These are phyloP conservation scores for Aspergillus tubingensis DNA, from an alignment of 2,329 filamentous ascomycete genomes.

Conservation along the genomic window DNA sequence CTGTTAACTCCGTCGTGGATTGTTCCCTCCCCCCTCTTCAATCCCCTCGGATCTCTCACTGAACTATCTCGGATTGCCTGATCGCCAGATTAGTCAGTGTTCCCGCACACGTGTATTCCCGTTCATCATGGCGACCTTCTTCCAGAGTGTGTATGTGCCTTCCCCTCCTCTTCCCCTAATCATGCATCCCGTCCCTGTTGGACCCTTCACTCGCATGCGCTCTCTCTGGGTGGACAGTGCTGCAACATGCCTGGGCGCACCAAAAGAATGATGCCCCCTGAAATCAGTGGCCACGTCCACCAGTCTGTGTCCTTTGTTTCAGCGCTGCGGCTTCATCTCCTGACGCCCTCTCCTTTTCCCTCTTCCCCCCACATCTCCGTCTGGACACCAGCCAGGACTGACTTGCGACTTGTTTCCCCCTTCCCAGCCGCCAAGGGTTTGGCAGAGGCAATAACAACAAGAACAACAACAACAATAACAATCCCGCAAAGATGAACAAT, in stretches of 20 bases:
- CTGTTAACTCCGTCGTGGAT: neutral
- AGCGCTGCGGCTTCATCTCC: slow-evolving; percentile 1
- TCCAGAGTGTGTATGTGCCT: slow-evolving; percentile 52
- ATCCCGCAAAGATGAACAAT: slow-evolving; percentile 43
- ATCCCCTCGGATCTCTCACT: neutral
- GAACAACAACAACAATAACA: slow-evolving; percentile 44
- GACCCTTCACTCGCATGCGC: slow-evolving; percentile 28
- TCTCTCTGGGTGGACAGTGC: neutral
- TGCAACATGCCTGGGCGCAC: neutral
- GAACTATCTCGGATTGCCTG: neutral
- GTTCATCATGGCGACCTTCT: slow-evolving; percentile 49
- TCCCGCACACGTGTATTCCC: neutral
- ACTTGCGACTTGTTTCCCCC: slow-evolving; percentile 28
- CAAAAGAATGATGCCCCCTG: slow-evolving; percentile 2
- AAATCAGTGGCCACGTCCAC: neutral
- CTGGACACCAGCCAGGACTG: slow-evolving; percentile 20
- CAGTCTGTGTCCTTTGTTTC: slow-evolving; percentile 7
- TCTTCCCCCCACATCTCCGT: slow-evolving; percentile 11
- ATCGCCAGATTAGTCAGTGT: neutral
- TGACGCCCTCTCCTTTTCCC: slow-evolving; percentile 11
- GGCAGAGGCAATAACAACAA: slow-evolving; percentile 51
- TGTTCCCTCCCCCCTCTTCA: slow-evolving; percentile 4
- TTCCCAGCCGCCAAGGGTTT: slow-evolving; percentile 51
- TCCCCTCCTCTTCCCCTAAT: slow-evolving; percentile 12
- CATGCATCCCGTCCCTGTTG: slow-evolving; percentile 24